Evolutionary conservation across 2,329 filamentous ascomycete species (phyloP).

Genomic region (Apiospora saccharicola): DNA sequence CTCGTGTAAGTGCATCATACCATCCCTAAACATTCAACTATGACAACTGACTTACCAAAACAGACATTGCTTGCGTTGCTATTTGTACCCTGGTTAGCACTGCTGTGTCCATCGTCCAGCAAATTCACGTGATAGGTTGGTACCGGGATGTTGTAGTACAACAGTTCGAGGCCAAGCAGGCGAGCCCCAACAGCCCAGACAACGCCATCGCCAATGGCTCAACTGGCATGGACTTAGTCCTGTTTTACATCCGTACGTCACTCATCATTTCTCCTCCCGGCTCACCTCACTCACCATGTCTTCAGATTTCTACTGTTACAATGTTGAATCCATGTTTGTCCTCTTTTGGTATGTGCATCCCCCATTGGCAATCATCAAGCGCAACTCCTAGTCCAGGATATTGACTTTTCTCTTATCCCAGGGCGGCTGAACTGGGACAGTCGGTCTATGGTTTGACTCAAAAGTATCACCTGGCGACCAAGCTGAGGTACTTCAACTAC

Average conservation of each 20-base stretch:
- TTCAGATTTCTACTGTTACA: slow-evolving; percentile 36
- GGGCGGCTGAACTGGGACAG: slow-evolving; percentile 35
- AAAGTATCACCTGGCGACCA: slow-evolving; percentile 23
- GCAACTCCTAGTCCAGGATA: not conserved
- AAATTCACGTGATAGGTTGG: slow-evolving; percentile 33
- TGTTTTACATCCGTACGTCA: slow-evolving; percentile 37
- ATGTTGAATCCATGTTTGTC: slow-evolving; percentile 34
- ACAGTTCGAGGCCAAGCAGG: slow-evolving; percentile 31
- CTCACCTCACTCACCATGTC: not conserved
- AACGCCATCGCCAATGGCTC: slow-evolving; percentile 36
- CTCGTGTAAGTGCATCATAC: slow-evolving; percentile 32
- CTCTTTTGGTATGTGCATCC: slow-evolving; percentile 34
- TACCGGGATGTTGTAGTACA: slow-evolving; percentile 30
- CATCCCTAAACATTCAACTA: too few species aligned
- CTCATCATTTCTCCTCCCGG: not conserved
- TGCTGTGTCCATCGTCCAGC: slow-evolving; percentile 35
- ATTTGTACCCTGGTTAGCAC: slow-evolving; percentile 35
- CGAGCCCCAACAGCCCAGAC: slow-evolving; percentile 33
- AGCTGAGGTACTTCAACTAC: slow-evolving; percentile 34
- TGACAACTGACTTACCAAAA: not conserved
- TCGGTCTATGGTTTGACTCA: slow-evolving; percentile 30
- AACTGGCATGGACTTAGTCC: slow-evolving; percentile 34
- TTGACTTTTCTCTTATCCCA: slow-evolving; percentile 12
- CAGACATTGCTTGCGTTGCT: slow-evolving; percentile 36
- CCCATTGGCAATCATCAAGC: slow-evolving; percentile 23